Conservation (phyloP, 2,329 filamentous ascomycete species). For the Pseudocercospora musae region DNA sequence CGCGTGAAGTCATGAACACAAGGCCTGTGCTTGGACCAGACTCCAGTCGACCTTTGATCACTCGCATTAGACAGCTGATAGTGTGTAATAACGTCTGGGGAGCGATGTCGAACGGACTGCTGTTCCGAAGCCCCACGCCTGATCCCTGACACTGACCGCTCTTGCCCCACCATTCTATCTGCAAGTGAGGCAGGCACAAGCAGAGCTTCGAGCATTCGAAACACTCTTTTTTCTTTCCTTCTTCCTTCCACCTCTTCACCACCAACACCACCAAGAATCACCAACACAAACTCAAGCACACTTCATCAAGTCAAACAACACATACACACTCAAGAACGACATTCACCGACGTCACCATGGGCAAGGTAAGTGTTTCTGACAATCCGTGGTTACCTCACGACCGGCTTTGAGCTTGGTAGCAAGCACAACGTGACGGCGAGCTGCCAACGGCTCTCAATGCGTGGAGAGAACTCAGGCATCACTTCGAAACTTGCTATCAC, state of each 20-base stretch:
- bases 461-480: not conserved
- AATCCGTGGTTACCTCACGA: not conserved
- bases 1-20: conserved; percentile 1
- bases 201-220: not conserved
- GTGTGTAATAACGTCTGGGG: not conserved
- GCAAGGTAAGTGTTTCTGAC: conserved; percentile 23
- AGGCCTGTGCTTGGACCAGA: not conserved
- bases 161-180: not conserved
- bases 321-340: not conserved
- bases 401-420: not conserved
- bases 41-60: not conserved
- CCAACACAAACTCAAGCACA: not conserved
- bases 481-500: not conserved
- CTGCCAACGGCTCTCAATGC: not conserved
- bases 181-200: not conserved
- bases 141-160: not conserved
- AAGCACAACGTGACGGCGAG: not conserved
- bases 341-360: conserved; percentile 22
- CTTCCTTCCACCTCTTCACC: not conserved
- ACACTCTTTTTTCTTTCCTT: not conserved
- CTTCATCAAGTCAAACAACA: not conserved
- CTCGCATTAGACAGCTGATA: not conserved
- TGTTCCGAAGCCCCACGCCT: not conserved
- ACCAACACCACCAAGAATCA: not conserved
- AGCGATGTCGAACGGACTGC: not conserved